Evolutionary conservation across 2,329 filamentous ascomycete genomes (phyloP).

Genomic region (Fusarium haematococcum): DNA sequence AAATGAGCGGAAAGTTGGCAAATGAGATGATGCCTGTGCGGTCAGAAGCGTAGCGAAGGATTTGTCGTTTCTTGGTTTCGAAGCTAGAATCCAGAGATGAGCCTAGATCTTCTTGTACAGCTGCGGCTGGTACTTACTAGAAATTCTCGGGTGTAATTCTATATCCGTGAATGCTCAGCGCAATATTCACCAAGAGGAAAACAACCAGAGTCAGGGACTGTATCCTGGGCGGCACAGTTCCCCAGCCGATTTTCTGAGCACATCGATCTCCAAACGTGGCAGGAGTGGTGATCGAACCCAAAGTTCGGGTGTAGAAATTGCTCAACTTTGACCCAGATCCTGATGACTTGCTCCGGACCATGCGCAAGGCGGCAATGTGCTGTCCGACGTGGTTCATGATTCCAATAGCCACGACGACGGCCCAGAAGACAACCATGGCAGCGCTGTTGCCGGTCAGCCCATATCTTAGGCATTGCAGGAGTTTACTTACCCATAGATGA

Average conservation of each 20-base stretch:
- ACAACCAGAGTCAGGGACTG: constrained; percentile 54
- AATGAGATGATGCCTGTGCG: constrained; percentile 73
- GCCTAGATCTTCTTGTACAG: accelerated
- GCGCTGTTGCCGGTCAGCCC: constrained; percentile 34
- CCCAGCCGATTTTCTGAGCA: constrained; percentile 58
- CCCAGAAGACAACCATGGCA: constrained; percentile 57
- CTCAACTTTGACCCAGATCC: background rate
- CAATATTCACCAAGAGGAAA: constrained; percentile 55
- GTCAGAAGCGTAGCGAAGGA: constrained; percentile 69
- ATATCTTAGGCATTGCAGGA: too few species aligned
- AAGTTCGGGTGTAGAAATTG: constrained; percentile 44
- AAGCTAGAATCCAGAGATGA: constrained; percentile 47
- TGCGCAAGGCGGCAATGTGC: constrained; percentile 12
- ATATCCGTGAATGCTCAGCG: constrained; percentile 53
- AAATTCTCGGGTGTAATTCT: constrained; percentile 52
- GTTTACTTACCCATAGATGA: constrained; percentile 50
- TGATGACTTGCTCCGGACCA: background rate
- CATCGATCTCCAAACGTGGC: constrained; percentile 58
- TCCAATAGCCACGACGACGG: constrained; percentile 51
- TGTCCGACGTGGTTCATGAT: constrained; percentile 46
- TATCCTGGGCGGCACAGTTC: constrained; percentile 57
- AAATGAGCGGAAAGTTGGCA: constrained; percentile 72
- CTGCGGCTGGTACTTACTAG: constrained; percentile 47
- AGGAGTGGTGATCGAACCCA: constrained; percentile 51
- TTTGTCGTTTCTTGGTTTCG: constrained; percentile 48